Evolutionary conservation across 2,329 filamentous ascomycete species (phyloP), one percentile per base, ranked within the genome.

Genomic region (Parastagonospora avenae): DNA sequence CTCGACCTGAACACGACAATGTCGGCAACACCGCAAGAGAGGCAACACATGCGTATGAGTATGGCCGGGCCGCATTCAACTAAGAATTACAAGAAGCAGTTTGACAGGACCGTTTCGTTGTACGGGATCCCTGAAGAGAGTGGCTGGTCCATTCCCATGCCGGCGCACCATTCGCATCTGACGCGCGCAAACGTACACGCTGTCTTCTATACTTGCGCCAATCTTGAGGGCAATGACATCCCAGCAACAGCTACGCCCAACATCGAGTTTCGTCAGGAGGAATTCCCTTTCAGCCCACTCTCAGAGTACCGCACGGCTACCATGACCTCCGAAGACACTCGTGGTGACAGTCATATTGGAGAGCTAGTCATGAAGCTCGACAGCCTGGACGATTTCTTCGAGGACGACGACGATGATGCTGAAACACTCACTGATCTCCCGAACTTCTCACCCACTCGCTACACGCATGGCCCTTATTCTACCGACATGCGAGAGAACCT

Each of bases 81-180:
- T 47, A 89, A 90, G 62, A 86, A 89, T 0, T 89, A 94, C 42
- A 87, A 91, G 42, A 97, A 97, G 70, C 92, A 97, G 74, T 97
- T 96, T 63, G 93, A 96, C 68, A 87, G 90, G 16, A 96, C 91
- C 0, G 90, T 96, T 71, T 97, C 92, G 66, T 77, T 99, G 30
- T 99, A 97, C 71, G 95, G 95, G 27, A 97, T 99, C 51, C 94
- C 94, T 0, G 93, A 97, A 70, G 88, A 92, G 16, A 94, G 91
- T 12, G 94, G 94, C 2, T 99, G 94, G 94, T 94, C 94, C 0
- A 91, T 99, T 38, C 93, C 94, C 0, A 85, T 95, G 70, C 94
- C 94, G 12, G 93, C 93, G 0, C 88, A 90, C 48, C 93, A 96
- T 76, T 94, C 92, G 0, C 87, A 89, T 46, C 85, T 87, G 30